Evolutionary conservation across 192 early-diverging fungal genomes (phyloP), one percentile per base, ranked within the genome.

Genomic region (Coemansia sp.): DNA sequence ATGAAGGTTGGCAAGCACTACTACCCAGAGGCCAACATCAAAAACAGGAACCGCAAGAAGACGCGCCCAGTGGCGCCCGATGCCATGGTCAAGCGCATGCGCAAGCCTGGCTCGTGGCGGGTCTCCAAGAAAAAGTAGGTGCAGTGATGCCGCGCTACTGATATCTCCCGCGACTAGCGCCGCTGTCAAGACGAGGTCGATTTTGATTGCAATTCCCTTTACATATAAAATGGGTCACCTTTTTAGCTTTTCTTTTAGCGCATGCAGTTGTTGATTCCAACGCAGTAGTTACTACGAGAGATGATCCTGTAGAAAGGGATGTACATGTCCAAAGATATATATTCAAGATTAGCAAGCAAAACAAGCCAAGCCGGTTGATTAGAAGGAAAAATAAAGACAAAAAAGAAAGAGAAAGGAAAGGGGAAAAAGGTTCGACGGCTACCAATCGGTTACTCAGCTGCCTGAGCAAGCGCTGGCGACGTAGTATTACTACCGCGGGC

Each of bases 1-100:
- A 78, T 81, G 49, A 95, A 95, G 82, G 85, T 92, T 48, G 93
- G 93, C 50, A 85, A 82, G 36, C 90, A 98, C 74, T 98, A 86
- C 74, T 98, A 98, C 62, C 88, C 90, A 59, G 83, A 81, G 3
- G 93, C 94, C 70, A 98, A 98, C 74, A 89, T 98, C 72, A 98
- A 98, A 84, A 97, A 97, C 81, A 83, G 84, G 74, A 93, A 93
- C 77, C 84, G 92, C 42, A 92, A 87, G 72, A 93, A 91, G 70
- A 72, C 71, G 42, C 88, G 86, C 64, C 92, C 89, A 22, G 80
- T 88, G 59, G 87, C 90, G 46, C 84, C 83, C 29, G 67, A 65
- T n/a, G 56, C 66, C 49, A 64, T 62, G 70, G 64, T 70, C 57
- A 82, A 76, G 70, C 70, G 71, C 36, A 69, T 82, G 70, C 79